Evolutionary conservation across 2,329 filamentous ascomycete genomes (phyloP).

Genomic region (Nigrospora sphaerica): DNA sequence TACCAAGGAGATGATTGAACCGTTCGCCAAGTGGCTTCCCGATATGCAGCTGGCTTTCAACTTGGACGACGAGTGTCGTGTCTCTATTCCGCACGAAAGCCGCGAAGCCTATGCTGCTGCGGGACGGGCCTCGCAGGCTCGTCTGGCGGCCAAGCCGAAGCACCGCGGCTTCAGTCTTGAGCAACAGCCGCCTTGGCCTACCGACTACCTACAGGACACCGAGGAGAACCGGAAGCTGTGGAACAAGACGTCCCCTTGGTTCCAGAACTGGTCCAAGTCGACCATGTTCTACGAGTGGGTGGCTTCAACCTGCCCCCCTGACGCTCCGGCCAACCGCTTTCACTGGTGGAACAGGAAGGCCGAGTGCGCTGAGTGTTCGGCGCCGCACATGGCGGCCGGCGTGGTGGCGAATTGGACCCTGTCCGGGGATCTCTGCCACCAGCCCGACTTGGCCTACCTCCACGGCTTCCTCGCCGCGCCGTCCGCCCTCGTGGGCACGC

Average conservation of each 20-base stretch:
- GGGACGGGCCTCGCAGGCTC: slow-evolving; percentile 9
- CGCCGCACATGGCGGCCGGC: slow-evolving; percentile 29
- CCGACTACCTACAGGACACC: slow-evolving; percentile 12
- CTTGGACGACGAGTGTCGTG: slow-evolving; percentile 40
- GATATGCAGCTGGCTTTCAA: slow-evolving; percentile 49
- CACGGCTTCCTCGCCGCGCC: slow-evolving; percentile 45
- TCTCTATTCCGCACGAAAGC: slow-evolving; percentile 35
- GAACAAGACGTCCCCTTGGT: slow-evolving; percentile 14
- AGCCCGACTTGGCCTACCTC: slow-evolving; percentile 38
- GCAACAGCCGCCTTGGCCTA: slow-evolving; percentile 14
- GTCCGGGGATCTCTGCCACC: slow-evolving; percentile 39
- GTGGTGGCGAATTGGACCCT: slow-evolving; percentile 34
- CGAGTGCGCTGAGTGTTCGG: slow-evolving; percentile 22
- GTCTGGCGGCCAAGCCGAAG: slow-evolving; percentile 16
- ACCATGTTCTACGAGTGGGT: slow-evolving; percentile 29
- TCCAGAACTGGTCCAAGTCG: slow-evolving; percentile 15
- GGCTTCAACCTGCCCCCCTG: slow-evolving; percentile 34
- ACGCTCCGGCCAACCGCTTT: slow-evolving; percentile 32
- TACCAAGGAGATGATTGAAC: slow-evolving; percentile 28
- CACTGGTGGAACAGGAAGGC: slow-evolving; percentile 32
- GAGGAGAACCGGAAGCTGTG: slow-evolving; percentile 15
- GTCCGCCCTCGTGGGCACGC: slow-evolving; percentile 32
- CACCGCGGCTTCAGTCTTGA: slow-evolving; percentile 12
- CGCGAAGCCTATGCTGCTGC: slow-evolving; percentile 27
- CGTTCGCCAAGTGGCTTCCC: slow-evolving; percentile 36